Percentiles rank a stretch among this genome's conserved stretches.
phyloP scores from a whole-genome alignment of 2,329 filamentous ascomycete species.

The Trichophyton equinum region DNA sequence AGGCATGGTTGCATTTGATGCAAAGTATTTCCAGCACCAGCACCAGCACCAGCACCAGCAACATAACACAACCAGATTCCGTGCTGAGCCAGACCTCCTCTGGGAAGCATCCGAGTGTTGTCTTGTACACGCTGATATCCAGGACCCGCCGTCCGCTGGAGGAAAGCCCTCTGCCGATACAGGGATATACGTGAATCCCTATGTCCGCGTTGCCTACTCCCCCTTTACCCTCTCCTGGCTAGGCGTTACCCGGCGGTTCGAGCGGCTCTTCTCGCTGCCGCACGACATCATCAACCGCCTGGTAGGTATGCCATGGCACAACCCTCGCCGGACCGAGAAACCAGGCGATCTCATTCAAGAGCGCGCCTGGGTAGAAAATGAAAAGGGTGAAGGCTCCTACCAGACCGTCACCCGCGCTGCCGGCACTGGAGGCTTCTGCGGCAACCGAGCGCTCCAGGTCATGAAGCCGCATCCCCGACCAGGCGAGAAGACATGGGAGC shows the following conservation, averaged over 20 bases:
- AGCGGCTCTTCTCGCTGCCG: conserved; percentile 49
- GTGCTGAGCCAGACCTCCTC: conserved; percentile 46
- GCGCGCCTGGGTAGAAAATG: conserved; percentile 30
- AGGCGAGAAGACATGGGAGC: conserved; percentile 36
- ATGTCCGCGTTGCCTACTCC: conserved; percentile 58
- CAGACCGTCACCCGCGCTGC: conserved; percentile 28
- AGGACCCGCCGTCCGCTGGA: conserved; percentile 20
- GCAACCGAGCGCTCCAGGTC: conserved; percentile 31
- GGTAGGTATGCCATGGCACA: conserved; percentile 45
- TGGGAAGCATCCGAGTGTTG: conserved; percentile 56
- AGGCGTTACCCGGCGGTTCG: conserved; percentile 48
- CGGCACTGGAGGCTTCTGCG: conserved; percentile 35
- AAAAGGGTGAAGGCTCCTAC: conserved; percentile 26
- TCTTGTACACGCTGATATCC: conserved; percentile 41
- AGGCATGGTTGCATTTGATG: conserved; percentile 51
- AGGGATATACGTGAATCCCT: conserved; percentile 63
- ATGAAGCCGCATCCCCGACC: conserved; percentile 32
- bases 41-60: conserved; percentile 15
- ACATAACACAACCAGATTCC: conserved; percentile 41
- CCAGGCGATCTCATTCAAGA: conserved; percentile 40
- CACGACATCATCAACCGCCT: conserved; percentile 48
- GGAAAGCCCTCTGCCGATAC: conserved; percentile 31
- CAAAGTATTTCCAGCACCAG: conserved; percentile 31
- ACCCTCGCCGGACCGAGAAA: conserved; percentile 48
- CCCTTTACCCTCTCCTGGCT: conserved; percentile 46